A percentile compares a stretch with the other conserved stretches of the same genome.
These are phyloP conservation scores for Kodamaea plutei DNA, from an alignment of 1,139 yeast species.

Conservation along the genomic window DNA sequence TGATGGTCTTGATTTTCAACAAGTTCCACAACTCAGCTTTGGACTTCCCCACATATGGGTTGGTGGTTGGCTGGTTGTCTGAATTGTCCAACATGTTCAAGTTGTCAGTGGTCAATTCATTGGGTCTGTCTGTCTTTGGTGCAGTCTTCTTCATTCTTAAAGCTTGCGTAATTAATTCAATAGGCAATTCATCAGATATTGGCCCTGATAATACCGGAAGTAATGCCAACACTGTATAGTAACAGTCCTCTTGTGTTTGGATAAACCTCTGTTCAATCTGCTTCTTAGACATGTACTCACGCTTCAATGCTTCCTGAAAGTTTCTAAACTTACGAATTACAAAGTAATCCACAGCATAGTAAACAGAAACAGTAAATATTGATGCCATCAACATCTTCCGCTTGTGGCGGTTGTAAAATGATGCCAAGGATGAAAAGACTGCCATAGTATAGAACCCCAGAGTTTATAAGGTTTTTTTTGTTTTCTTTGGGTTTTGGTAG, in stretches of 20 bases:
- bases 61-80: constrained; percentile 21
- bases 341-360: constrained; percentile 57
- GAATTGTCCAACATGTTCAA: constrained; percentile 31
- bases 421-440: constrained; percentile 50
- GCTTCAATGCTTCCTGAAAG: constrained; percentile 63
- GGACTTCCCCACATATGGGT: constrained; percentile 37
- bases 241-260: constrained; percentile 90
- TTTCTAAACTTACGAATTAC: constrained; percentile 56
- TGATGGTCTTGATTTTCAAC: constrained; percentile 68
- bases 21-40: constrained; percentile 86
- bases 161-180: constrained; percentile 70
- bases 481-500: no score
- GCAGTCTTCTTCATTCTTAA: constrained; percentile 57
- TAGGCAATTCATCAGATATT: constrained; percentile 59
- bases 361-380: constrained; percentile 53
- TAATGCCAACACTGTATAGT: constrained; percentile 78
- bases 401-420: constrained; percentile 59
- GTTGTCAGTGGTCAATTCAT: constrained; percentile 37
- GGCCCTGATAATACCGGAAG: constrained; percentile 73
- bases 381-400: constrained; percentile 56
- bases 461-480: no score
- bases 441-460: constrained; percentile 32
- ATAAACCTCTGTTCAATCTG: constrained; percentile 66
- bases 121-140: constrained; percentile 15
- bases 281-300: constrained; percentile 76